Conservation (phyloP, 768 basidiomycete species). For the Tylopilus rubrobrunneus region DNA sequence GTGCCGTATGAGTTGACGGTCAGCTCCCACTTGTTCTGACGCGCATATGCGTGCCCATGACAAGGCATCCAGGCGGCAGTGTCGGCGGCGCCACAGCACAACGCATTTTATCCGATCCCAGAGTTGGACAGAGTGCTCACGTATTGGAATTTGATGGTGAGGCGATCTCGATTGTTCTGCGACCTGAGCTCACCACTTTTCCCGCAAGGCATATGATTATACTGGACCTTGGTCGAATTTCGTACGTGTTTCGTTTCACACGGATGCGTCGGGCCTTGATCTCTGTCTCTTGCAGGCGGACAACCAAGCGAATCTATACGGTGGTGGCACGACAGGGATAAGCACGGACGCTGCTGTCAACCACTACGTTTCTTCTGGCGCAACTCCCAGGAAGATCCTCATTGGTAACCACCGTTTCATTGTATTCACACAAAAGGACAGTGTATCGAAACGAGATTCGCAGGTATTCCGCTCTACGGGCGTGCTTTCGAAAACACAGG, state of each 20-base stretch:
- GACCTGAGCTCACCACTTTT: neutral
- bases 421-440: neutral
- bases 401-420: constrained; percentile 42
- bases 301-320: constrained; percentile 67
- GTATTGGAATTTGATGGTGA: constrained; percentile 83
- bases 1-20: constrained; percentile 57
- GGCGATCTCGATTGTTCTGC: neutral
- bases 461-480: constrained; percentile 76
- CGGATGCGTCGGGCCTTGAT: no score
- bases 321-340: constrained; percentile 56
- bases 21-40: neutral
- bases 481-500: constrained; percentile 69
- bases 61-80: constrained; percentile 44
- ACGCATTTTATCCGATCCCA: constrained; percentile 52
- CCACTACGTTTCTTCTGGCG: constrained; percentile 57
- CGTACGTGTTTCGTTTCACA: constrained; percentile 34
- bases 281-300: constrained; percentile 32
- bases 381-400: constrained; percentile 60
- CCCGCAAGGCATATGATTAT: constrained; percentile 63
- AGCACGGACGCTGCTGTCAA: constrained; percentile 66
- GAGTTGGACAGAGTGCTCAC: constrained; percentile 64
- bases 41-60: neutral
- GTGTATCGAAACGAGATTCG: neutral
- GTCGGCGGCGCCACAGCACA: constrained; percentile 58
- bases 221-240: constrained; percentile 73